These are phyloP conservation scores for Cladophialophora chaetospira DNA, from an alignment of 2,329 filamentous ascomycete genomes.

Conservation along the genomic window DNA sequence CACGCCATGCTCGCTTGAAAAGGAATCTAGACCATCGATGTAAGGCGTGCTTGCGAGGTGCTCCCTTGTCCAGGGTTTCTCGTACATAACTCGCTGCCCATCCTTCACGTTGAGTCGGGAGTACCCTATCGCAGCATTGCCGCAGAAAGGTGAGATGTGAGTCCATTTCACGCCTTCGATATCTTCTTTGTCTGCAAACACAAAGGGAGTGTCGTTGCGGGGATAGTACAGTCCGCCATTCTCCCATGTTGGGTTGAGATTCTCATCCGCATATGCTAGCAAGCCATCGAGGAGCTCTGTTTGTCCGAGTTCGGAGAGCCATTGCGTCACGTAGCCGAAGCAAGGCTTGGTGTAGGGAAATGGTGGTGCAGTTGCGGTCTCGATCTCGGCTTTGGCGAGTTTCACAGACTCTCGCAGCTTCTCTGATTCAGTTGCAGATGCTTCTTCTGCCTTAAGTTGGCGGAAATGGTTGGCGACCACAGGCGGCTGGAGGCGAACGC, in stretches of 20 bases:
- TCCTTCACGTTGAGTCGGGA: slow-evolving; percentile 23
- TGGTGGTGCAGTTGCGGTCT: not conserved
- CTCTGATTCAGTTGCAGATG: slow-evolving; percentile 1
- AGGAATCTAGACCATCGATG: slow-evolving; percentile 21
- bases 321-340: slow-evolving; percentile 38
- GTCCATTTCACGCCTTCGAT: slow-evolving; percentile 16
- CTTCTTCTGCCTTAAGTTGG: slow-evolving; percentile 21
- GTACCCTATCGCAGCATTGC: slow-evolving; percentile 27
- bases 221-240: slow-evolving; percentile 26
- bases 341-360: slow-evolving; percentile 29
- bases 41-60: slow-evolving; percentile 14
- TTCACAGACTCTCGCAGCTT: slow-evolving; percentile 7
- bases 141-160: slow-evolving; percentile 21
- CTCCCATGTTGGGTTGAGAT: slow-evolving; percentile 23
- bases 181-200: slow-evolving; percentile 23
- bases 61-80: slow-evolving; percentile 21
- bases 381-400: slow-evolving; percentile 12
- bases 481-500: slow-evolving; percentile 33
- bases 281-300: slow-evolving; percentile 17
- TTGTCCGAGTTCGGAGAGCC: slow-evolving; percentile 37
- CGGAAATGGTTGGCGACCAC: slow-evolving; percentile 34
- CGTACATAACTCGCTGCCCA: slow-evolving; percentile 26
- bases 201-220: slow-evolving; percentile 24
- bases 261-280: slow-evolving; percentile 18
- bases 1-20: slow-evolving; percentile 10